These are phyloP conservation scores for Rosa multiflora DNA, from an alignment of 306 rosid genomes.

Conservation along the genomic window DNA sequence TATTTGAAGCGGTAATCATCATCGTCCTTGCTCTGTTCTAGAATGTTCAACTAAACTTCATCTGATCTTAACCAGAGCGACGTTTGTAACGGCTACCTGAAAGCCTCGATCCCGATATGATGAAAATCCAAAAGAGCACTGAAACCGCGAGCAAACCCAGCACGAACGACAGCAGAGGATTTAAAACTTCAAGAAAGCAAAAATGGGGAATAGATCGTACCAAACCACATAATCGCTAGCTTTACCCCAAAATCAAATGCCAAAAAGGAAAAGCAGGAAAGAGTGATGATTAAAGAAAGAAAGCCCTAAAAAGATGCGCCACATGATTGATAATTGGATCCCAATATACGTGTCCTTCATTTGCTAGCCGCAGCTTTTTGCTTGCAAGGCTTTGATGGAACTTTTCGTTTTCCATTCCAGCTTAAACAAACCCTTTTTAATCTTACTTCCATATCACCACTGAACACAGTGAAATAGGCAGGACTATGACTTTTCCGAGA, in stretches of 20 bases:
- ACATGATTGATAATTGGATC: constrained; percentile 55
- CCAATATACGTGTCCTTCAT: constrained; percentile 28
- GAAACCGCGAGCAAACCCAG: background rate
- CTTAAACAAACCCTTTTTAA: background rate
- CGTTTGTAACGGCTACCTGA: background rate
- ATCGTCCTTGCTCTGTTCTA: no score
- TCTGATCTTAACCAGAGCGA: background rate
- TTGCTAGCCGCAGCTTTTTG: constrained; percentile 35
- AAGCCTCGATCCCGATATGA: background rate
- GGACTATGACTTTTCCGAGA: no score
- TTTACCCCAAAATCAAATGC: constrained; percentile 37
- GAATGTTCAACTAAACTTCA: background rate
- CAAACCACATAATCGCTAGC: constrained; percentile 9
- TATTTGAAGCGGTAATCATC: no score
- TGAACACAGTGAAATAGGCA: background rate
- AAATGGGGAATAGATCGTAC: constrained; percentile 1
- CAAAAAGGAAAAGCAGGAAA: constrained; percentile 37
- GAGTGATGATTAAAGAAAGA: constrained; percentile 29
- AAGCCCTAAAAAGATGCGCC: constrained; percentile 43
- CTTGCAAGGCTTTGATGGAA: background rate
- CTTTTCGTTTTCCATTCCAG: background rate
- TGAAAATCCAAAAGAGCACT: constrained; percentile 3
- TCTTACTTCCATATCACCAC: background rate
- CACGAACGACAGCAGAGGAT: background rate
- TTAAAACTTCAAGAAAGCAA: background rate